A percentile compares a stretch with the other conserved stretches of the same genome.
These are phyloP conservation scores for Diddensiella transvaalensis DNA, from an alignment of 805 yeast species.

Conservation along the genomic window DNA sequence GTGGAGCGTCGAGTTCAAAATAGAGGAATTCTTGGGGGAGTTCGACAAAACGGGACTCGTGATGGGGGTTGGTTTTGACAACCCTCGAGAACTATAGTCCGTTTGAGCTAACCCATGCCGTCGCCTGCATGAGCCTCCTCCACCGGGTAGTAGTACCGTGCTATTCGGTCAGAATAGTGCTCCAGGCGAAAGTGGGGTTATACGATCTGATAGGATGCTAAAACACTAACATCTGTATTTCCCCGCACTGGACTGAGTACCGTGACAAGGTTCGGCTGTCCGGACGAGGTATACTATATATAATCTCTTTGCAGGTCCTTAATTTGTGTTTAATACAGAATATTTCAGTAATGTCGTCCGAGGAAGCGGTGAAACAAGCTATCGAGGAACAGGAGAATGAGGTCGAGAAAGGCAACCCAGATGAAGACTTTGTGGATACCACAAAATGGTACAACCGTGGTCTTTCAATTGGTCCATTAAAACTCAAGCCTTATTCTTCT, in stretches of 20 bases:
- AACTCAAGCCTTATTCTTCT: conserved; percentile 38
- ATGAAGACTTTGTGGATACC: neutral
- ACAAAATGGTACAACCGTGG: conserved; percentile 26
- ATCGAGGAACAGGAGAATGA: conserved; percentile 2
- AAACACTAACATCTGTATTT: neutral
- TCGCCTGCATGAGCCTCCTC: too few species aligned
- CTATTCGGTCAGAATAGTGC: neutral
- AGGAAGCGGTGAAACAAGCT: neutral
- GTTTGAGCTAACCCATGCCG: too few species aligned
- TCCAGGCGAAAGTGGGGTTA: neutral
- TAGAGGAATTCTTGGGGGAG: neutral
- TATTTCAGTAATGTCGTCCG: neutral
- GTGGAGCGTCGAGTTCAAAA: neutral
- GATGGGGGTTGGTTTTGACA: neutral
- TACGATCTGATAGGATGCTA: neutral
- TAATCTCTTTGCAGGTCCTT: too few species aligned
- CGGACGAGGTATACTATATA: too few species aligned
- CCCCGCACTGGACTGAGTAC: neutral
- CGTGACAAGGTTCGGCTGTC: too few species aligned
- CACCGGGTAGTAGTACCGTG: too few species aligned
- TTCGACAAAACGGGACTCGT: neutral
- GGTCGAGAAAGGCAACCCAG: neutral
- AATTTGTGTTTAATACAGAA: too few species aligned
- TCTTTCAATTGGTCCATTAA: conserved; percentile 23
- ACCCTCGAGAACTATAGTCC: too few species aligned